phyloP scores from a whole-genome alignment of 2,329 filamentous ascomycete species.

The Nemania sp. region DNA sequence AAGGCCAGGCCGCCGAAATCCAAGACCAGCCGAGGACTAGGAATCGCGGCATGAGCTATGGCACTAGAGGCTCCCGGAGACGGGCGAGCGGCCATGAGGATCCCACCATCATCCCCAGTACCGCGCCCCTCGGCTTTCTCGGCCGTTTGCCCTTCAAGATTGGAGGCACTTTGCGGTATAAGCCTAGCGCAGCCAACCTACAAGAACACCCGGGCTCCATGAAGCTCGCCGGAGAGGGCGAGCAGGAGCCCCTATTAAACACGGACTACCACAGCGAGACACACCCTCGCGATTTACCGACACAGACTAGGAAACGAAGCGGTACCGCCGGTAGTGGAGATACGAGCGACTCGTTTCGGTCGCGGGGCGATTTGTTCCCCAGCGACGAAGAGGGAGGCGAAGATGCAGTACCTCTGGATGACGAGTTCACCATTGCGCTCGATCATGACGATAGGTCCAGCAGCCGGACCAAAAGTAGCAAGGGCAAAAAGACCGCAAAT shows the following conservation, averaged over 20 bases:
- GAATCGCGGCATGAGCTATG: slow-evolving; percentile 88
- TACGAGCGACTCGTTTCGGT: slow-evolving; percentile 84
- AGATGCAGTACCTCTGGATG: slow-evolving; percentile 88
- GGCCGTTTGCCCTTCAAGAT: slow-evolving; percentile 83
- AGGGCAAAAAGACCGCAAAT: slow-evolving; percentile 56
- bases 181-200: slow-evolving; percentile 86
- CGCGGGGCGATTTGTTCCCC: slow-evolving; percentile 85
- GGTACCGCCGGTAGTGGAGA: slow-evolving; percentile 77
- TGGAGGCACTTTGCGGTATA: slow-evolving; percentile 81
- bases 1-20: slow-evolving; percentile 29
- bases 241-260: slow-evolving; percentile 71
- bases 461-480: slow-evolving; percentile 63
- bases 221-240: slow-evolving; percentile 49
- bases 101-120: slow-evolving; percentile 87
- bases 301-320: slow-evolving; percentile 65
- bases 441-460: slow-evolving; percentile 77
- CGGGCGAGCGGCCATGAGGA: slow-evolving; percentile 63
- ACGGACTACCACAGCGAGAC: slow-evolving; percentile 19
- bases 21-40: slow-evolving; percentile 42
- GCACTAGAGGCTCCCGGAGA: slow-evolving; percentile 62
- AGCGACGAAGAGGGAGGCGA: slow-evolving; percentile 86
- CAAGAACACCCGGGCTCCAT: slow-evolving; percentile 76
- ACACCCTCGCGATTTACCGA: slow-evolving; percentile 32
- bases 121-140: slow-evolving; percentile 82
- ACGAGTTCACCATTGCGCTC: slow-evolving; percentile 86